Evolutionary conservation across 176 grass and related monocot species (phyloP).

Genomic region (Cenchrus purpureus): DNA sequence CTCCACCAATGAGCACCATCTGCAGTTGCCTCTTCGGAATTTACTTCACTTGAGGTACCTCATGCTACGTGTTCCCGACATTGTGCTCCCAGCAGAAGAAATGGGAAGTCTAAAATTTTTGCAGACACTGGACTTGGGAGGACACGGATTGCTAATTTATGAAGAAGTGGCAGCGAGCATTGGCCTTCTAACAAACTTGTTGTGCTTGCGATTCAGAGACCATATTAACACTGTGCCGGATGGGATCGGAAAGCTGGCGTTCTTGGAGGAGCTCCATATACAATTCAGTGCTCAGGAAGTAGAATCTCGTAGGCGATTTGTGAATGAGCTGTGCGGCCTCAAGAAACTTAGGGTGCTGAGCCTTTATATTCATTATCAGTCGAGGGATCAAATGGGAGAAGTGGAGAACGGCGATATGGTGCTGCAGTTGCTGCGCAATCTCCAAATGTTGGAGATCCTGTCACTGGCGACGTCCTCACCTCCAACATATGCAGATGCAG

Average conservation of each 20-base stretch:
- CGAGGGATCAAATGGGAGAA: too few species aligned
- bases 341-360: background rate
- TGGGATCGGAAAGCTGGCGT: background rate
- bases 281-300: too few species aligned
- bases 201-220: background rate
- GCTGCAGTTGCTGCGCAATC: background rate
- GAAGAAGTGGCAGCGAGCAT: accelerated
- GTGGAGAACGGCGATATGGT: background rate
- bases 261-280: background rate
- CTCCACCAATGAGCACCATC: too few species aligned
- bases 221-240: accelerated
- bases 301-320: accelerated
- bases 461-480: too few species aligned
- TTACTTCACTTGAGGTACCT: slow-evolving; percentile 1
- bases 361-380: too few species aligned
- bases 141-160: too few species aligned
- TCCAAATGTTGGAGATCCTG: background rate
- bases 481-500: too few species aligned
- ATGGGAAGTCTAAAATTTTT: slow-evolving; percentile 16
- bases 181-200: background rate
- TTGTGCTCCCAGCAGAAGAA: background rate
- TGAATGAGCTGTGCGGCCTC: background rate
- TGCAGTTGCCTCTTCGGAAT: background rate
- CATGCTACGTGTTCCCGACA: background rate
- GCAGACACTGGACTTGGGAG: background rate